A percentile compares a stretch with the other conserved stretches of the same genome.
These are phyloP conservation scores for Emmonsiellopsis sp. DNA, from an alignment of 2,329 filamentous ascomycete genomes.

Conservation along the genomic window DNA sequence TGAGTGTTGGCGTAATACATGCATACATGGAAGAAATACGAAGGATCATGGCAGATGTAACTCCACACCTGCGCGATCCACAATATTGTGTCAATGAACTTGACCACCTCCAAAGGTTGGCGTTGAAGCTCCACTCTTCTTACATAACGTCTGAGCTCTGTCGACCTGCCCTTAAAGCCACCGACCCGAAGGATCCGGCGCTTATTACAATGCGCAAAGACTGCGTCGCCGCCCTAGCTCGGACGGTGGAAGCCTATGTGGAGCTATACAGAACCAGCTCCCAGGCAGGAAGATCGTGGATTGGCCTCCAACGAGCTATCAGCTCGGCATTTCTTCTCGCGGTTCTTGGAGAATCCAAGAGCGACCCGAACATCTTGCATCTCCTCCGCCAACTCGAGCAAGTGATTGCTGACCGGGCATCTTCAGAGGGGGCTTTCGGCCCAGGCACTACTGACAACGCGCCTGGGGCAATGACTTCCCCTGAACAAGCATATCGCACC, in stretches of 20 bases:
- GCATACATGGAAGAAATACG: slow-evolving; percentile 49
- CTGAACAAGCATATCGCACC: neutral
- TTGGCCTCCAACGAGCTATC: slow-evolving; percentile 38
- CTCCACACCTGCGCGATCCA: slow-evolving; percentile 48
- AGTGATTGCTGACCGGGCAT: slow-evolving; percentile 37
- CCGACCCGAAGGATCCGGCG: slow-evolving; percentile 34
- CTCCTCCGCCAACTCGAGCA: slow-evolving; percentile 34
- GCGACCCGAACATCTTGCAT: slow-evolving; percentile 29
- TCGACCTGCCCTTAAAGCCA: slow-evolving; percentile 49
- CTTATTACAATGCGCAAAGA: slow-evolving; percentile 38
- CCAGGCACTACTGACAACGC: slow-evolving; percentile 7
- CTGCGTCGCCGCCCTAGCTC: slow-evolving; percentile 48
- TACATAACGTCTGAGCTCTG: slow-evolving; percentile 56
- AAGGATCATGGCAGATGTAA: slow-evolving; percentile 49
- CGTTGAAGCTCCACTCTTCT: slow-evolving; percentile 52
- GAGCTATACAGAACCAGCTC: slow-evolving; percentile 41
- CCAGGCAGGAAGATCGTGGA: slow-evolving; percentile 39
- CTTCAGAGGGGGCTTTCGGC: slow-evolving; percentile 24
- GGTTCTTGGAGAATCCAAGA: slow-evolving; percentile 37
- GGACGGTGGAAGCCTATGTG: slow-evolving; percentile 52
- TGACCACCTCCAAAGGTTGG: slow-evolving; percentile 52
- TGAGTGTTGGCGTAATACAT: slow-evolving; percentile 46
- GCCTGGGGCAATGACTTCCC: neutral
- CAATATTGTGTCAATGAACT: slow-evolving; percentile 31
- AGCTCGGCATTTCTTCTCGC: slow-evolving; percentile 40